Evolutionary conservation across 441 rosid species (phyloP), one percentile per base, ranked within the genome.

Genomic region (Corymbia citriodora): DNA sequence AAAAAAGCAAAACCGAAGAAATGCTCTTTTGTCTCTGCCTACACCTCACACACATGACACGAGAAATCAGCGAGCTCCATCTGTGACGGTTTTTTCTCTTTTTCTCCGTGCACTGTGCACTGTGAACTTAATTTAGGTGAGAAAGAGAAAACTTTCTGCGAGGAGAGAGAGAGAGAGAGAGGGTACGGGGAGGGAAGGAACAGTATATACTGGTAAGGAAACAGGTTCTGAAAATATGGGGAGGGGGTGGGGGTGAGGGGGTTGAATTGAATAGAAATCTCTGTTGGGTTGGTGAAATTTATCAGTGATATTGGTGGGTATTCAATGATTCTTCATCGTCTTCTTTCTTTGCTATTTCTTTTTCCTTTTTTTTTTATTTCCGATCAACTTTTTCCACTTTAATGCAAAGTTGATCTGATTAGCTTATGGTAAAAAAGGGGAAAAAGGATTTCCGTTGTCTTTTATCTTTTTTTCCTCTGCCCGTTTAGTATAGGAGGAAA

Each of bases 211-310:
- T 87, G 89, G 93, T 61, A 82, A 91, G 91, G 70, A 18, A 18
- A 91, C 89, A 87, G 93, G 91, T 90, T 81, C 91, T 91, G 93
- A 92, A 94, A 79, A 94, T 94, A 94, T 93, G 94, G 91, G 90
- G 68, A 7, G 31, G 89, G 89, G 63, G 92, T 2, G 33, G 33
- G 94, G 91, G 90, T n/a, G 68, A 7, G 31, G 89, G 89, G 63
- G 92, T 55, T 88, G 50, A 86, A 55, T 87, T 90, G 85, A 79
- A 68, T 55, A 29, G 45, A 91, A 90, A 59, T 63, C 90, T 88
- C 55, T 79, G 74, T 40, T 83, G 57, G 93, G 92, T 88, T 74
- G 94, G 92, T 93, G 93, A 87, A 93, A 92, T 87, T 91, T 92
- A 90, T 93, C 91, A 89, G 92, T 48, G 91, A 88, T 87, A 82